A percentile compares a stretch with the other conserved stretches of the same genome.
These are phyloP conservation scores for Ogataea naganishii DNA, from an alignment of 805 yeast species.

Conservation along the genomic window DNA sequence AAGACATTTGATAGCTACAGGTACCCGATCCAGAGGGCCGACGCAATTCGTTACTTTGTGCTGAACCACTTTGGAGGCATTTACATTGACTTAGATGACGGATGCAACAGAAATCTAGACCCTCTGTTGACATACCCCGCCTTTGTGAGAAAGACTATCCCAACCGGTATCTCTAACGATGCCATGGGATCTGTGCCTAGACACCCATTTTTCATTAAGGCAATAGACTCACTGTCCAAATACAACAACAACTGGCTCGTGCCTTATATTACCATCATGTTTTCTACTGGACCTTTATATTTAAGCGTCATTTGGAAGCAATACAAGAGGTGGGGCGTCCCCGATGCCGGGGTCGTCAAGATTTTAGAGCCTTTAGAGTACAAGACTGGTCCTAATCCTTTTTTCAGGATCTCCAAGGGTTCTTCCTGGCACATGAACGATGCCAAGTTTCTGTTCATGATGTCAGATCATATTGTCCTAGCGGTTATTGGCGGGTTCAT, in stretches of 20 bases:
- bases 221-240: slow-evolving; percentile 50
- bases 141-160: slow-evolving; percentile 77
- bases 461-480: slow-evolving; percentile 66
- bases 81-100: slow-evolving; percentile 86
- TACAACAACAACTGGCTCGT: slow-evolving; percentile 72
- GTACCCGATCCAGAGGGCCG: slow-evolving; percentile 84
- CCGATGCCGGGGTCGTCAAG: slow-evolving; percentile 56
- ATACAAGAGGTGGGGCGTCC: slow-evolving; percentile 72
- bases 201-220: slow-evolving; percentile 78
- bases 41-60: slow-evolving; percentile 82
- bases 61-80: slow-evolving; percentile 81
- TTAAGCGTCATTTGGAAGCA: slow-evolving; percentile 82
- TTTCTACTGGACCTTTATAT: slow-evolving; percentile 86
- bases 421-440: slow-evolving; percentile 92
- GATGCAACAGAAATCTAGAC: slow-evolving; percentile 71
- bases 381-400: slow-evolving; percentile 49
- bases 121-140: slow-evolving; percentile 78
- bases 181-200: slow-evolving; percentile 84
- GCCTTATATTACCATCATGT: slow-evolving; percentile 89
- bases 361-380: slow-evolving; percentile 68
- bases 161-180: slow-evolving; percentile 89
- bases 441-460: slow-evolving; percentile 64
- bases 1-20: slow-evolving; percentile 67
- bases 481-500: slow-evolving; percentile 66
- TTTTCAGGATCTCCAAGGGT: slow-evolving; percentile 71